Evolutionary conservation across 2,329 filamentous ascomycete species (phyloP).

Genomic region (Nigrospora oryzae): DNA sequence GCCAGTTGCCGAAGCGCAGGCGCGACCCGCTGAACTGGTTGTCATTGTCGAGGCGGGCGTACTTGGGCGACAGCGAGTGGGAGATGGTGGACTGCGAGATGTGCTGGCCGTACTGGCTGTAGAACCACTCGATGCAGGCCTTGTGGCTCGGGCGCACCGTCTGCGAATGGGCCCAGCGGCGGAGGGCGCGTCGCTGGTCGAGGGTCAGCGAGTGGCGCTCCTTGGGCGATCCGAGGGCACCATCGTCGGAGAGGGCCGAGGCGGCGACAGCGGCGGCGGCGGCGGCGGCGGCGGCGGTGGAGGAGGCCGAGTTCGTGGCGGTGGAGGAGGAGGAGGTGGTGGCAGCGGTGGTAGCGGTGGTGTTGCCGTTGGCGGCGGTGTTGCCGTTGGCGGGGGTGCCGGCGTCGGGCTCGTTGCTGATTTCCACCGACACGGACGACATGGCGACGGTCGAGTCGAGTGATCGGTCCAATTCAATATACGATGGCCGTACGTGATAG

Average conservation of each 20-base stretch:
- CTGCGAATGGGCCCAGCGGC: constrained; percentile 51
- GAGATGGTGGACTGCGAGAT: constrained; percentile 57
- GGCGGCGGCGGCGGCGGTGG: too few species aligned
- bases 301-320: too few species aligned
- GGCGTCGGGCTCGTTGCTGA: neutral
- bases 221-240: constrained; percentile 11
- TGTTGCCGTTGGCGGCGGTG: too few species aligned
- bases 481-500: too few species aligned
- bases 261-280: too few species aligned
- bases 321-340: too few species aligned
- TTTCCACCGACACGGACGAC: neutral
- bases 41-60: constrained; percentile 52
- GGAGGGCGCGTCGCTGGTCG: constrained; percentile 52
- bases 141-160: constrained; percentile 49
- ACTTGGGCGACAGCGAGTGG: constrained; percentile 53
- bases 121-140: constrained; percentile 57
- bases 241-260: too few species aligned
- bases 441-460: neutral
- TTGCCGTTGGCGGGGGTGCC: too few species aligned
- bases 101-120: constrained; percentile 45
- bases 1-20: constrained; percentile 56
- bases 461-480: too few species aligned
- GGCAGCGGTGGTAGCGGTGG: too few species aligned
- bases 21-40: constrained; percentile 54
- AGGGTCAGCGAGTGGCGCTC: constrained; percentile 54